Percentiles rank a stretch among this genome's conserved stretches.
Conservation (phyloP, 257 asterid species). For the Primulina huaijiensis region DNA sequence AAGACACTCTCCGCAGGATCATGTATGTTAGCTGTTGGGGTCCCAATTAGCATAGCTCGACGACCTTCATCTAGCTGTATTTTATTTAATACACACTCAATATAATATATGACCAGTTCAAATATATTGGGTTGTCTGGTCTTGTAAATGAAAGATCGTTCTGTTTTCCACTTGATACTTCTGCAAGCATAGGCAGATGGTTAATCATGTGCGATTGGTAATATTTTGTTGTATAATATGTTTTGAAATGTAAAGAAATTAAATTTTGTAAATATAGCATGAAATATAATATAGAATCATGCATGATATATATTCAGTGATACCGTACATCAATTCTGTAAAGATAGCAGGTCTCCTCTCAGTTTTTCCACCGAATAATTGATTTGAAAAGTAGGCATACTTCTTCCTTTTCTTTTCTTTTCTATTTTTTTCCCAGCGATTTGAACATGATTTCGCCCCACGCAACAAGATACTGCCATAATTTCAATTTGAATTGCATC, state of each 20-base stretch:
- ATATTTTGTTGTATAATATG: neutral
- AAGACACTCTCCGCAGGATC: slow-evolving; percentile 59
- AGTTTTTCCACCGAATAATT: neutral
- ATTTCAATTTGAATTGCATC: neutral
- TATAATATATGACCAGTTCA: no score
- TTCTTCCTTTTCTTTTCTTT: no score
- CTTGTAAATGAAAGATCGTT: no score
- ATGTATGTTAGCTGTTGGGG: slow-evolving; percentile 79
- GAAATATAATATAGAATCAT: no score
- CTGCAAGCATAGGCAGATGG: no score
- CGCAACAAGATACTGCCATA: neutral
- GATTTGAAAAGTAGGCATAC: neutral
- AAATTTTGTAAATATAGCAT: no score
- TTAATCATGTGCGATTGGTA: no score
- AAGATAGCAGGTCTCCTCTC: neutral
- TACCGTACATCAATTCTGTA: neutral
- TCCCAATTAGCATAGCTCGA: slow-evolving; percentile 27
- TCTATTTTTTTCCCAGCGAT: no score
- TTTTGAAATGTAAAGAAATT: neutral
- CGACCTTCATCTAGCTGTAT: no score
- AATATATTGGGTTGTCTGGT: neutral
- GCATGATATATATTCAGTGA: no score
- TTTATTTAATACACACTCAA: no score
- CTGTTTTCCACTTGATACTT: neutral
- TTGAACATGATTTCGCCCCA: no score